Evolutionary conservation across 2,329 filamentous ascomycete genomes (phyloP).

Genomic region (Colletotrichum sansevieriae): DNA sequence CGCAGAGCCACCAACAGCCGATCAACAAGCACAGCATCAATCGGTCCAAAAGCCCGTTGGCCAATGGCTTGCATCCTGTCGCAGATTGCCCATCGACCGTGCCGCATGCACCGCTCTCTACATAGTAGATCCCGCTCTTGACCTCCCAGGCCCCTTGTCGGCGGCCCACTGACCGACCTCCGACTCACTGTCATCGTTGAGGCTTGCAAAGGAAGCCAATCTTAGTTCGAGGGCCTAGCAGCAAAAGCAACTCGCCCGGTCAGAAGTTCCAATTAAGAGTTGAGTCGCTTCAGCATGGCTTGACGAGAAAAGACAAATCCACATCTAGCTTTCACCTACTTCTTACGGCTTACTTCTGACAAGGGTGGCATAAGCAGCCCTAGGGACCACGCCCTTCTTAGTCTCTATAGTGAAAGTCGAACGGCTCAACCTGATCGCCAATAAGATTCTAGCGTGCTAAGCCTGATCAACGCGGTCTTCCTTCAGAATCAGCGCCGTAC

Average conservation of each 20-base stretch:
- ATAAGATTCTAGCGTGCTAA: background rate
- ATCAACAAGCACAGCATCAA: slow-evolving; percentile 7
- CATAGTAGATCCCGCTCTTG: slow-evolving; percentile 18
- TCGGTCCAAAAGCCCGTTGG: slow-evolving; percentile 5
- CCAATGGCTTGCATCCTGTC: slow-evolving; percentile 16
- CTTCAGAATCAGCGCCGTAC: background rate
- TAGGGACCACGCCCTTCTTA: background rate
- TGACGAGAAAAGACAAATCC: background rate
- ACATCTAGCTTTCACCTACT: background rate
- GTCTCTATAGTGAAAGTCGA: background rate
- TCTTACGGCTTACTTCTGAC: slow-evolving; percentile 22
- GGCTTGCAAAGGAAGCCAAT: slow-evolving; percentile 9
- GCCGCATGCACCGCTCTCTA: slow-evolving; percentile 22
- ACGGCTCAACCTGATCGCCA: background rate
- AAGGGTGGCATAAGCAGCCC: slow-evolving; percentile 16
- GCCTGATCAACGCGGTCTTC: background rate
- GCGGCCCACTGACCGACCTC: slow-evolving; percentile 13
- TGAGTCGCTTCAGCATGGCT: slow-evolving; percentile 4
- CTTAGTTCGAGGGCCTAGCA: background rate
- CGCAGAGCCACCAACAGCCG: slow-evolving; percentile 8
- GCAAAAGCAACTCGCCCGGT: background rate
- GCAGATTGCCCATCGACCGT: slow-evolving; percentile 19
- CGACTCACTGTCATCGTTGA: slow-evolving; percentile 5
- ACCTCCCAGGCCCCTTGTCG: slow-evolving; percentile 30
- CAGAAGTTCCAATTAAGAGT: background rate